Conservation (phyloP, 1,139 yeast species). For the Suhomyces guaymorum region DNA sequence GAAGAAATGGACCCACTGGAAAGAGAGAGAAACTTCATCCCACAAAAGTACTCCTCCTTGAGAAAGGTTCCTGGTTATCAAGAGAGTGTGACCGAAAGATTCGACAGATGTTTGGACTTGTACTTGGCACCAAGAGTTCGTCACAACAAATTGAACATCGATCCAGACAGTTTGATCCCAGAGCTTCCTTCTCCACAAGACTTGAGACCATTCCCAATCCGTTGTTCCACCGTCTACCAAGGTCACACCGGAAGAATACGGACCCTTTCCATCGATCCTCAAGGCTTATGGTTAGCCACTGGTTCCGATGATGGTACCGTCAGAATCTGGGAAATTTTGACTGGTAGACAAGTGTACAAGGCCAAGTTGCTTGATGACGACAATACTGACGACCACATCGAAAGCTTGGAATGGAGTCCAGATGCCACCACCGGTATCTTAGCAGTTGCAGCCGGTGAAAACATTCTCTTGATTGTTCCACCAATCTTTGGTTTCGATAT, state of each 20-base stretch:
- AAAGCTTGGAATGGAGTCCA: slow-evolving; percentile 90
- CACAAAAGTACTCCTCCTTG: slow-evolving; percentile 77
- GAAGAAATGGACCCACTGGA: slow-evolving; percentile 71
- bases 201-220: slow-evolving; percentile 96
- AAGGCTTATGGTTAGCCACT: slow-evolving; percentile 94
- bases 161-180: slow-evolving; percentile 94
- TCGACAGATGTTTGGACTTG: slow-evolving; percentile 90
- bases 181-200: slow-evolving; percentile 97
- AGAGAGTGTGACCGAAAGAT: slow-evolving; percentile 82
- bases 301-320: slow-evolving; percentile 97
- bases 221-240: slow-evolving; percentile 75
- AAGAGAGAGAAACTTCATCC: slow-evolving; percentile 75
- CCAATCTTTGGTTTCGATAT: slow-evolving; percentile 87
- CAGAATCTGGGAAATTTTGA: slow-evolving; percentile 92
- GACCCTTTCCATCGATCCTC: slow-evolving; percentile 79
- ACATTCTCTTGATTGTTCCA: slow-evolving; percentile 76
- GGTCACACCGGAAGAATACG: slow-evolving; percentile 88
- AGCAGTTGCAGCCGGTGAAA: slow-evolving; percentile 84
- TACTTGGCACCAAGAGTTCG: slow-evolving; percentile 97
- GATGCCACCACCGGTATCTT: slow-evolving; percentile 68
- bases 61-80: slow-evolving; percentile 94
- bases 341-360: slow-evolving; percentile 90
- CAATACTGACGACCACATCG: slow-evolving; percentile 74
- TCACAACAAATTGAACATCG: slow-evolving; percentile 85
- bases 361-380: slow-evolving; percentile 54